phyloP scores from a whole-genome alignment of 805 yeast species.

The Starmerella apis region DNA sequence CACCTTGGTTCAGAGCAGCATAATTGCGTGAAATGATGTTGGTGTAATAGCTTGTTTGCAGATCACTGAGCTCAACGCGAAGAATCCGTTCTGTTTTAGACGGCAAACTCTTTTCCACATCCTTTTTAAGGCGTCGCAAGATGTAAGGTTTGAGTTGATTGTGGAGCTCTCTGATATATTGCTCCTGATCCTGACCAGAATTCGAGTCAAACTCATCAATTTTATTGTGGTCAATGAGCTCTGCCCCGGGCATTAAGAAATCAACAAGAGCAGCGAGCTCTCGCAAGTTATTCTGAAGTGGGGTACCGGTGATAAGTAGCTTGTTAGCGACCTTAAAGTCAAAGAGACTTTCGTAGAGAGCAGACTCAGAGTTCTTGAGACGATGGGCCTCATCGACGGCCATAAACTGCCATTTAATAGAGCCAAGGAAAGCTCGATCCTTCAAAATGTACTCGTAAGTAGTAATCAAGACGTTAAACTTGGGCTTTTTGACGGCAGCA shows the following conservation, averaged over 20 bases:
- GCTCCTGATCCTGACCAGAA: slow-evolving; percentile 61
- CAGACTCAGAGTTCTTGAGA: slow-evolving; percentile 84
- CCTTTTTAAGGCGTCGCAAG: slow-evolving; percentile 85
- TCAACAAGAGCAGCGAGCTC: slow-evolving; percentile 92
- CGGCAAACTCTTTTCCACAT: slow-evolving; percentile 93
- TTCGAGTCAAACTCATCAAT: slow-evolving; percentile 66
- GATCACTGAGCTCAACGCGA: slow-evolving; percentile 87
- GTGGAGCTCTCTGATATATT: slow-evolving; percentile 77
- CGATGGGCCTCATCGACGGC: slow-evolving; percentile 99
- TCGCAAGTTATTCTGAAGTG: slow-evolving; percentile 87
- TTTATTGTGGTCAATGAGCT: slow-evolving; percentile 72
- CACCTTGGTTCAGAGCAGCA: slow-evolving; percentile 78
- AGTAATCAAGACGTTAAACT: slow-evolving; percentile 83
- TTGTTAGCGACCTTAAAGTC: slow-evolving; percentile 78
- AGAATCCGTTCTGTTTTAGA: slow-evolving; percentile 91
- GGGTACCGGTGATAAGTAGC: slow-evolving; percentile 92
- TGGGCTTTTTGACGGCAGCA: slow-evolving; percentile 52
- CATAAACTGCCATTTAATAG: slow-evolving; percentile 84
- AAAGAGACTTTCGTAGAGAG: slow-evolving; percentile 76
- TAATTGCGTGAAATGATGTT: slow-evolving; percentile 89
- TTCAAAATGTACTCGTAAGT: slow-evolving; percentile 94
- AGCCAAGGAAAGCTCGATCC: slow-evolving; percentile 70
- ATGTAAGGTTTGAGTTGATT: slow-evolving; percentile 81
- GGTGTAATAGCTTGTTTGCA: slow-evolving; percentile 90
- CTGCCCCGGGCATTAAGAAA: slow-evolving; percentile 91